phyloP scores from a whole-genome alignment of 2,329 filamentous ascomycete genomes.

The Microdochium bolleyi region DNA sequence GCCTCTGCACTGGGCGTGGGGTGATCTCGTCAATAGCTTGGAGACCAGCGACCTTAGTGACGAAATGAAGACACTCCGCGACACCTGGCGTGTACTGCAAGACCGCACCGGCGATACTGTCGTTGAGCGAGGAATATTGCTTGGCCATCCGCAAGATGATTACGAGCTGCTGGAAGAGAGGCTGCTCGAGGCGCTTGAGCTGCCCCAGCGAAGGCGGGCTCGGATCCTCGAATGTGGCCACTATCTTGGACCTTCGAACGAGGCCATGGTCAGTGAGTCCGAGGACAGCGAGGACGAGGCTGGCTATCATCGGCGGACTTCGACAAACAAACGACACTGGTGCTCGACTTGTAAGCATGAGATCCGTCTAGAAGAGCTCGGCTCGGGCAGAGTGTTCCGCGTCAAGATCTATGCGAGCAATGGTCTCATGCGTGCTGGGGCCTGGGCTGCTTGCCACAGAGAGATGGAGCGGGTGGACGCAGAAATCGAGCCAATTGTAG shows the following conservation, averaged over 20 bases:
- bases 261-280: constrained; percentile 21
- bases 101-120: constrained; percentile 67
- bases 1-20: constrained; percentile 61
- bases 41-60: constrained; percentile 21
- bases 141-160: constrained; percentile 72
- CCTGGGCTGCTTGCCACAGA: constrained; percentile 89
- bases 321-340: constrained; percentile 38
- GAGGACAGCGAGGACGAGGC: constrained; percentile 29
- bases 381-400: constrained; percentile 54
- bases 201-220: constrained; percentile 56
- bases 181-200: constrained; percentile 65
- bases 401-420: constrained; percentile 93
- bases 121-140: constrained; percentile 63
- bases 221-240: constrained; percentile 70
- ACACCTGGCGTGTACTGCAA: constrained; percentile 59
- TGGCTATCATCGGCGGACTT: neutral
- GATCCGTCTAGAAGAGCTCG: constrained; percentile 46
- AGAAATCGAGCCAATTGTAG: constrained; percentile 72
- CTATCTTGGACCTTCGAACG: constrained; percentile 57
- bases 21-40: constrained; percentile 38
- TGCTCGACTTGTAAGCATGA: constrained; percentile 47
- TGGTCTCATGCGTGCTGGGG: constrained; percentile 82
- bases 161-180: constrained; percentile 75
- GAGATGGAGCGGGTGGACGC: constrained; percentile 99
- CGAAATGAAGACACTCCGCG: constrained; percentile 43